These are phyloP conservation scores for Cryptococcus depauperatus DNA, from an alignment of 1,284 basidiomycete species.

Conservation along the genomic window DNA sequence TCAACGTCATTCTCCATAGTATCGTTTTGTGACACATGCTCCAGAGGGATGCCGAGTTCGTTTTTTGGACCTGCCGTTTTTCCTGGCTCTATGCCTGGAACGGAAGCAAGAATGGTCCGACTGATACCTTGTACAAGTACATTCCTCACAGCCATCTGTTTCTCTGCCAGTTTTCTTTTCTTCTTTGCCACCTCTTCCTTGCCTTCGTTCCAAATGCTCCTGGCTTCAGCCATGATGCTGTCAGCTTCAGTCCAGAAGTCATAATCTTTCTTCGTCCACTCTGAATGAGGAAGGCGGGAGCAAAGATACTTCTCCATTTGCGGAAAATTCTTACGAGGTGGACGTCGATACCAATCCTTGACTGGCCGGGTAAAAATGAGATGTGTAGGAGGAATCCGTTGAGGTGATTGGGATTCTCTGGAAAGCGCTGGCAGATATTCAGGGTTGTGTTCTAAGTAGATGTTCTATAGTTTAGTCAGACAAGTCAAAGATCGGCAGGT, in stretches of 20 bases:
- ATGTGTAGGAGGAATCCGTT: background rate
- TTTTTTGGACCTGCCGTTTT: conserved; percentile 13
- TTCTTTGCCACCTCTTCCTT: background rate
- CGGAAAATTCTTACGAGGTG: background rate
- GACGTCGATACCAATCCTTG: conserved; percentile 9
- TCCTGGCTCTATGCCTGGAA: conserved; percentile 12
- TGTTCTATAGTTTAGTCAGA: conserved; percentile 2
- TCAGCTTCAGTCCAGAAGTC: conserved; percentile 18
- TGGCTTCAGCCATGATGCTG: conserved; percentile 1
- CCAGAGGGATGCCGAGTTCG: conserved; percentile 11
- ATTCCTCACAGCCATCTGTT: background rate
- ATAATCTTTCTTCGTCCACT: conserved; percentile 22
- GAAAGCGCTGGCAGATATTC: background rate
- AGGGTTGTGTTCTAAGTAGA: background rate
- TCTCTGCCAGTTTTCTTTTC: background rate
- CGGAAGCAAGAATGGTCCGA: conserved; percentile 10
- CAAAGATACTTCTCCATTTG: background rate
- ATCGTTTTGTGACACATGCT: background rate
- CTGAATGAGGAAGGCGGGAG: conserved; percentile 13
- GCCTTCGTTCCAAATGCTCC: background rate
- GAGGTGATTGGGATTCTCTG: background rate
- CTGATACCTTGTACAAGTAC: background rate
- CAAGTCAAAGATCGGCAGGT: background rate
- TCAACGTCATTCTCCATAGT: background rate
- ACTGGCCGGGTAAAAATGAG: conserved; percentile 11